Evolutionary conservation across 345 rosid species (phyloP).

Genomic region (Aquilaria sinensis): DNA sequence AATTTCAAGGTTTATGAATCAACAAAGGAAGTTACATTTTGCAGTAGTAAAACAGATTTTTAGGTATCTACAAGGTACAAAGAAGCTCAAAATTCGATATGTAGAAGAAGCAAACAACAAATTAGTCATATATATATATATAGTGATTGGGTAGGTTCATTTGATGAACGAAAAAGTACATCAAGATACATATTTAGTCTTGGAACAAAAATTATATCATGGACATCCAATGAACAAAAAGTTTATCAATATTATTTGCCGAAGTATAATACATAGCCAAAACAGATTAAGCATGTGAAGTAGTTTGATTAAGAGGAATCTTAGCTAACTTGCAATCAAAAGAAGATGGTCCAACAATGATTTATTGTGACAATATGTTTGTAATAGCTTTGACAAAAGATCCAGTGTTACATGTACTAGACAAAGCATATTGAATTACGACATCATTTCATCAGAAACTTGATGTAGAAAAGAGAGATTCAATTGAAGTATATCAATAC

Average conservation of each 20-base stretch:
- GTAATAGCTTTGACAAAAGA: no score
- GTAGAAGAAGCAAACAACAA: not conserved
- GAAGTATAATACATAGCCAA: no score
- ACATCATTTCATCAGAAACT: no score
- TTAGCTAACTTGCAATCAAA: not conserved
- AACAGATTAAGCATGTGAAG: slow-evolving; percentile 2
- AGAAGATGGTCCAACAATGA: not conserved
- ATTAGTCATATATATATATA: no score
- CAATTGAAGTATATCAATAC: no score
- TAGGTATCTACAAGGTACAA: no score
- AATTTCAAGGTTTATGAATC: not conserved
- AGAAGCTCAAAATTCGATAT: not conserved
- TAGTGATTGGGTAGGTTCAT: not conserved
- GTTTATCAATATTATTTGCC: not conserved
- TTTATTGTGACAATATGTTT: no score
- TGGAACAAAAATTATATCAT: no score
- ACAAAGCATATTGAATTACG: no score
- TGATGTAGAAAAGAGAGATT: no score
- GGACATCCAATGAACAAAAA: slow-evolving; percentile 1
- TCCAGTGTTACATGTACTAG: no score
- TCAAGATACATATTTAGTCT: no score
- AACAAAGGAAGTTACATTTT: not conserved
- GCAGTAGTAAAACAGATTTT: not conserved
- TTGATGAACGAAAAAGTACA: not conserved
- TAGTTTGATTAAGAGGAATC: slow-evolving; percentile 11